Percentiles rank a stretch among this genome's conserved stretches.
Evolutionary conservation across 495 filamentous ascomycete species (phyloP).

Genomic region (Sporormia fimetaria): DNA sequence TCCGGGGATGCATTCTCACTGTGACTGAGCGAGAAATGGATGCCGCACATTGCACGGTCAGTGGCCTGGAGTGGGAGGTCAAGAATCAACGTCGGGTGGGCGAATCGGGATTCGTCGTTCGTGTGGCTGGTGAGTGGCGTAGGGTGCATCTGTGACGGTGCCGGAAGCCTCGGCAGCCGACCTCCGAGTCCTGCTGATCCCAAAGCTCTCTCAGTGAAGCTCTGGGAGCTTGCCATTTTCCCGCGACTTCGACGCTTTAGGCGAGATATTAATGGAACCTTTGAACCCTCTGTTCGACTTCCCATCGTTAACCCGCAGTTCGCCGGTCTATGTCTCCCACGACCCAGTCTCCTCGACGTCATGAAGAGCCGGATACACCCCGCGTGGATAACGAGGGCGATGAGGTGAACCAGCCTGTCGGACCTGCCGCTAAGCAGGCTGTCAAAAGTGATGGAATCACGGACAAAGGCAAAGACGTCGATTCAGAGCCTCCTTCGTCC

Average conservation of each 20-base stretch:
- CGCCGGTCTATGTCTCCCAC: conserved; percentile 22
- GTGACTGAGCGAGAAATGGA: conserved; percentile 46
- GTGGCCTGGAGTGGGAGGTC: neutral
- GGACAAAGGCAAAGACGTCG: no score
- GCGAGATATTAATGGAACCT: conserved; percentile 18
- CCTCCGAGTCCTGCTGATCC: no score
- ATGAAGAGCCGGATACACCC: conserved; percentile 10
- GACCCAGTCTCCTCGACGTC: conserved; percentile 13
- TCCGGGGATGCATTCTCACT: conserved; percentile 28
- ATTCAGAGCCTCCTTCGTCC: no score
- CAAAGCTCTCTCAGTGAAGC: no score
- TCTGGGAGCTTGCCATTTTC: no score
- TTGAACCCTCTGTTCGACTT: neutral
- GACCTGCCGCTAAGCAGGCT: neutral
- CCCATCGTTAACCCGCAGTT: conserved; percentile 7
- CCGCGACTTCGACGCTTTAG: no score
- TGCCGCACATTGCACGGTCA: conserved; percentile 47
- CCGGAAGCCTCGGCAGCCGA: no score
- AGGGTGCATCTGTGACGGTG: no score
- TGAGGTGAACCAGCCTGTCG: neutral
- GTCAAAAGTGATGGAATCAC: neutral
- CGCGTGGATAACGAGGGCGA: neutral
- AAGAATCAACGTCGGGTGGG: no score
- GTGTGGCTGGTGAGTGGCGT: no score
- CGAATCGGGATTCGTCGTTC: no score